Evolutionary conservation across 345 rosid genomes (phyloP), one percentile per base, ranked within the genome.

Genomic region (Gossypium mustelinum): DNA sequence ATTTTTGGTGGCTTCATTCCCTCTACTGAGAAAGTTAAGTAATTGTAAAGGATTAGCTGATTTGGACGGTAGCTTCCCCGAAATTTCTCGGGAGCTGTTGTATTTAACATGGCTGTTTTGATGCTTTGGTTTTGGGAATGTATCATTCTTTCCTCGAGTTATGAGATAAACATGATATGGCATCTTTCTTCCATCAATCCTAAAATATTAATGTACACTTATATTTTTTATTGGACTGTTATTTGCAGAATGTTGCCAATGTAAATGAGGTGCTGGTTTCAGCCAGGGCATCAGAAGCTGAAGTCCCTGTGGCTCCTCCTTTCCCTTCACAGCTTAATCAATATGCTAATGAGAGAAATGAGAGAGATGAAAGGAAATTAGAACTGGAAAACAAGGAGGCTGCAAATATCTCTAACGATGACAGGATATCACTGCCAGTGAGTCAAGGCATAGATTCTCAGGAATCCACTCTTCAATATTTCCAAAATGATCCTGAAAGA

Each of bases 231-330:
- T 20, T 65, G 58, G 25, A 16, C 48, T 11, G 9, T 68, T 51
- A 68, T 41, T 51, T 48, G 64, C 80, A 94, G 97, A 94, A 80
- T 83, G 68, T 70, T 81, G 64, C 67, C 20, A 85, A 81, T 80
- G 91, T 76, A 67, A 85, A 75, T 47, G 91, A 86, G 81, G 70
- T 82, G 14, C 9, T 83, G 82, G 88, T 83, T 78, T 70, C 89
- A 64, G 83, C 87, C 63, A 90, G 76, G 81, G 90, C 84, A n/a
- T 79, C 82, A 45, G 97, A 87, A 82, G 77, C 87, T 54, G 87
- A 90, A 70, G 70, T 78, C 58, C 59, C 71, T 52, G 73, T 84
- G 80, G 80, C 79, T 76, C 84, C 82, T 79, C 83, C 86, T 2
- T 79, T 83, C 77, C 70, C 84, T 72, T 77, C 86, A 16, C 75